These are phyloP conservation scores for Gracilaria gracilis DNA, from an alignment of 23 red algal genomes.

Conservation along the genomic window DNA sequence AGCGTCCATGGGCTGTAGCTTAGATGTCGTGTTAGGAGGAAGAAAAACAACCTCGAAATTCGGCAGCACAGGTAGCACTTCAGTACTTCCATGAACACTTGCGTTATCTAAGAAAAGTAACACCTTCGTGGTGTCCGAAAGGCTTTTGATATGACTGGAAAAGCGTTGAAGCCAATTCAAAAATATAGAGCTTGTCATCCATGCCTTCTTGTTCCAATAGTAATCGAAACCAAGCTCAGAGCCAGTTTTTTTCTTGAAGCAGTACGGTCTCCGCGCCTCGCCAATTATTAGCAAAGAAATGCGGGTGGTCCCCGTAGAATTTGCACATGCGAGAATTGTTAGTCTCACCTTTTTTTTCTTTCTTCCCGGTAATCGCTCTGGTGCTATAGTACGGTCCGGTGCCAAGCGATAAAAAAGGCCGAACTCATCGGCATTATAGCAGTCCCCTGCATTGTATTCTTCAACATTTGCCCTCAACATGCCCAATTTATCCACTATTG, in stretches of 20 bases:
- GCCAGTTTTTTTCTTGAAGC: not conserved
- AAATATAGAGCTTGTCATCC: conserved; percentile 6
- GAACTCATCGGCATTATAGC: conserved; percentile 35
- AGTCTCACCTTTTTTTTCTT: conserved; percentile 11
- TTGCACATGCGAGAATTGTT: not conserved
- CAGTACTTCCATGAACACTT: not conserved
- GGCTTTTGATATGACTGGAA: not conserved
- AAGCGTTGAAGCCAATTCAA: not conserved
- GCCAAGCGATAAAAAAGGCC: not conserved
- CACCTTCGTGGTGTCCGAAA: not conserved
- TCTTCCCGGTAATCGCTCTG: not conserved
- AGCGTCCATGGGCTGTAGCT: conserved; percentile 9
- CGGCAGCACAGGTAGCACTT: not conserved
- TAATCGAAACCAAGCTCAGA: conserved; percentile 43
- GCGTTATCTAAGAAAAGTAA: not conserved
- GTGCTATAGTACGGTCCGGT: not conserved
- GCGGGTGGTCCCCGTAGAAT: not conserved
- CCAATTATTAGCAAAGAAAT: not conserved
- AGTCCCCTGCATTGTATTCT: not conserved
- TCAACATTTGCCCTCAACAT: not conserved
- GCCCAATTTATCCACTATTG: not conserved
- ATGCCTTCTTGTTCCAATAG: conserved; percentile 3
- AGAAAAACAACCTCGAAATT: not conserved
- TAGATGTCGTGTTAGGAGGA: conserved; percentile 1
- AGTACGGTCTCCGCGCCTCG: not conserved